A percentile compares a stretch with the other conserved stretches of the same genome.
Conservation (phyloP, 164 flowering plant genomes). For the Dillenia suffruticosa region DNA sequence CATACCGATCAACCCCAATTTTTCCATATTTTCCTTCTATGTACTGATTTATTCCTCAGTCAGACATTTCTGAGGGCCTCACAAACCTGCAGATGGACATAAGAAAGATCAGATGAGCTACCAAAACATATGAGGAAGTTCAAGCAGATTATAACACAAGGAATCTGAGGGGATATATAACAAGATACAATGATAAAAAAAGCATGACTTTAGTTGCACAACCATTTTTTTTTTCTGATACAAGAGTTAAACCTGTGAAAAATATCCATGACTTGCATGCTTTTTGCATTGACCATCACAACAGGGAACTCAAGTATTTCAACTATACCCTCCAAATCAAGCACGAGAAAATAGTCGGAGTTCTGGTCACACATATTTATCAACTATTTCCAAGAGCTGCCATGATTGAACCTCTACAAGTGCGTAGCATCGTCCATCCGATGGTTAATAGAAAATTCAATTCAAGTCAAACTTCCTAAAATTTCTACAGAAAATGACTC, state of each 20-base stretch:
- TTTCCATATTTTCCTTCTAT: slow-evolving; percentile 95
- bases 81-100: slow-evolving; percentile 61
- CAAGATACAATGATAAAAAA: too few relatives aligned
- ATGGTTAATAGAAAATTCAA: slow-evolving; percentile 7
- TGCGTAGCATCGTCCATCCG: slow-evolving; percentile 80
- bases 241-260: slow-evolving; percentile 73
- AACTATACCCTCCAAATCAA: slow-evolving; percentile 95
- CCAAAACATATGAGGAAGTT: slow-evolving; percentile 1
- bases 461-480: background rate
- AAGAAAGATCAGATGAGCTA: background rate
- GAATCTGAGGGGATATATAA: too few relatives aligned
- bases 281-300: slow-evolving; percentile 63
- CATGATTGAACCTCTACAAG: slow-evolving; percentile 69
- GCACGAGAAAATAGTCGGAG: slow-evolving; percentile 74
- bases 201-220: too few relatives aligned
- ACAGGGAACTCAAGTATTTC: slow-evolving; percentile 98
- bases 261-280: slow-evolving; percentile 61
- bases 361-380: slow-evolving; percentile 35
- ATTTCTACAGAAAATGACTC: background rate
- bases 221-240: too few relatives aligned
- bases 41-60: slow-evolving; percentile 61
- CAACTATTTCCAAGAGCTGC: slow-evolving; percentile 39
- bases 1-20: slow-evolving; percentile 88
- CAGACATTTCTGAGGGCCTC: slow-evolving; percentile 77
- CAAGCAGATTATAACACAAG: too few relatives aligned